These are phyloP conservation scores for Annulohypoxylon moriforme DNA, from an alignment of 495 filamentous ascomycete species.

Conservation along the genomic window DNA sequence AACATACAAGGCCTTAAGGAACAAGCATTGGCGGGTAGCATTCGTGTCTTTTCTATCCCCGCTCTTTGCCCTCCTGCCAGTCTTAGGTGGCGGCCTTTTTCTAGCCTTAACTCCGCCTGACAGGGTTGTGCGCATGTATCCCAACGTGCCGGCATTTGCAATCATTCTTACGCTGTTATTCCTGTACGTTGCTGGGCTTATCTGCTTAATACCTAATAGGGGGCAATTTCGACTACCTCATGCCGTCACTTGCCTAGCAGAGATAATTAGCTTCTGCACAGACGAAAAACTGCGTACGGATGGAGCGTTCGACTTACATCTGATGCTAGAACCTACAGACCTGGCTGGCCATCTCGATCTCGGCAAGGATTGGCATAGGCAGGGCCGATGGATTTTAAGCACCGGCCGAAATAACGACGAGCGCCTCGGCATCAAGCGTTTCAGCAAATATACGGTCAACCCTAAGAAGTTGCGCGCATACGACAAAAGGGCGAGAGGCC, in stretches of 20 bases:
- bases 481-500: slow-evolving; percentile 33
- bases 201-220: slow-evolving; percentile 64
- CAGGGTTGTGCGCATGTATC: slow-evolving; percentile 71
- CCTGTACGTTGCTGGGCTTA: slow-evolving; percentile 67
- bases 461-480: slow-evolving; percentile 39
- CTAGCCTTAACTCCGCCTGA: slow-evolving; percentile 73
- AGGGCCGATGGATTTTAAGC: slow-evolving; percentile 54
- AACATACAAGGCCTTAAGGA: slow-evolving; percentile 69
- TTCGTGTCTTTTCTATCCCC: slow-evolving; percentile 73
- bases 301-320: slow-evolving; percentile 62
- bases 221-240: slow-evolving; percentile 73
- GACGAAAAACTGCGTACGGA: slow-evolving; percentile 75
- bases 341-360: slow-evolving; percentile 51
- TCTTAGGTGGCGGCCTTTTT: slow-evolving; percentile 83
- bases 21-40: slow-evolving; percentile 78
- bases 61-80: slow-evolving; percentile 73
- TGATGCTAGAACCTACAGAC: slow-evolving; percentile 43
- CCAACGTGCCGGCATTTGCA: slow-evolving; percentile 75
- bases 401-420: slow-evolving; percentile 47
- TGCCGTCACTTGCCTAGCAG: slow-evolving; percentile 73
- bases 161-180: slow-evolving; percentile 75
- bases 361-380: slow-evolving; percentile 46
- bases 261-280: slow-evolving; percentile 80
- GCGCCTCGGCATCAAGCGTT: slow-evolving; percentile 52
- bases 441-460: slow-evolving; percentile 55